Evolutionary conservation across 176 grass and related monocot genomes (phyloP).

Genomic region (Carex myosuroides): DNA sequence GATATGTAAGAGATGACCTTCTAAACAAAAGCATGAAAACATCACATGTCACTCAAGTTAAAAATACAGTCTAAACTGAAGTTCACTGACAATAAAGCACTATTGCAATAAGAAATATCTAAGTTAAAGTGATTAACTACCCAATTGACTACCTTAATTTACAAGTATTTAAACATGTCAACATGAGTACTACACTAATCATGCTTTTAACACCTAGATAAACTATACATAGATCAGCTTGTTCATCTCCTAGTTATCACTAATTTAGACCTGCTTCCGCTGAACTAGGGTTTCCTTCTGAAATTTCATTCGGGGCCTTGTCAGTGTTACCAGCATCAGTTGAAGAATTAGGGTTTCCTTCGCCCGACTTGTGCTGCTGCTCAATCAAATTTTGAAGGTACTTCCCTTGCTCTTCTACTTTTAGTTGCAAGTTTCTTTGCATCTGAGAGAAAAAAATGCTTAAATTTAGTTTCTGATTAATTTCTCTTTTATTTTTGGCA

Average conservation of each 20-base stretch:
- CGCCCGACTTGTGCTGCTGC: neutral
- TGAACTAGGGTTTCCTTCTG: conserved; percentile 20
- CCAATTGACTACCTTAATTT: conserved; percentile 8
- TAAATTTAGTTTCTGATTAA: neutral
- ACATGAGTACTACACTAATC: conserved; percentile 18
- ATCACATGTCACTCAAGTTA: neutral
- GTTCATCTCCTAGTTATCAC: neutral
- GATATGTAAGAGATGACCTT: neutral
- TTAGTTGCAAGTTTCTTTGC: conserved; percentile 25
- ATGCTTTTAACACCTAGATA: conserved; percentile 4
- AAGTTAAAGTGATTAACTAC: neutral
- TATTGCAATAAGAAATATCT: neutral
- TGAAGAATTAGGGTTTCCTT: conserved; percentile 19
- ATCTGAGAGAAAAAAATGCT: neutral
- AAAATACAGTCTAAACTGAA: neutral
- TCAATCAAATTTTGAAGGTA: conserved; percentile 27
- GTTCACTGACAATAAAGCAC: neutral
- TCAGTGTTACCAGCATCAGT: neutral
- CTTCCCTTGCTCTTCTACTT: conserved; percentile 26
- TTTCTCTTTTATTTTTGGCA: neutral
- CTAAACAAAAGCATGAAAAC: neutral
- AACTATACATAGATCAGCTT: conserved; percentile 19
- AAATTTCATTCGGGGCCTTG: neutral
- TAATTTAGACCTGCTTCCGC: neutral
- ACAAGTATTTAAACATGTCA: conserved; percentile 19